Evolutionary conservation across 768 basidiomycete genomes (phyloP), one percentile per base, ranked within the genome.

Genomic region (Calocybe indica): DNA sequence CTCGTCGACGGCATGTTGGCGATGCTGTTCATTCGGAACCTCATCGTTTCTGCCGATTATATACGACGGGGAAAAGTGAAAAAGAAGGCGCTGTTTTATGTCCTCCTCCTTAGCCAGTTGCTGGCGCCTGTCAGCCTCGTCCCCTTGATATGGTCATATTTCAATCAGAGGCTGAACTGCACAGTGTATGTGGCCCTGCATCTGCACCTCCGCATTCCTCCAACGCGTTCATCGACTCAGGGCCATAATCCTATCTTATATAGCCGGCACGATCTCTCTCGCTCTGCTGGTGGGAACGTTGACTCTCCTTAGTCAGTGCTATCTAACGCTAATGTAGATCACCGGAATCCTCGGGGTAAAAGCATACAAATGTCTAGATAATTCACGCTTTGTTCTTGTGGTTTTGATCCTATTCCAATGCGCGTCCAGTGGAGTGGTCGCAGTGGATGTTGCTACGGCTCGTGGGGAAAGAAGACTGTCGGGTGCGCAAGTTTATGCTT

Each of bases 281-380:
- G 68, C 70, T 28, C 54, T 74, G 47, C 55, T 76, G 57, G 75
- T 77, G 49, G 31, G 57, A 37, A 29, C 32, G 12, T 44, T 22
- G 10, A 7, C 7, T 43, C 34, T 15, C 22, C 22, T 3, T 47
- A 28, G 31, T 12, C 28, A 33, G n/a, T 13, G 10, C 22, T 39
- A 8, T 41, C 42, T 48, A 30, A 48, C 28, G 7, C 29, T 11
- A 10, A 6, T 40, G 33, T 46, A 83, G 83, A 72, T 84, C 37
- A 74, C 79, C 0, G 82, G 80, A 30, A 77, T 84, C 30, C 66
- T 82, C 32, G 83, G 83, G 10, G 66, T 78, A 55, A 86, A 86
- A 58, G 81, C 78, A 6, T 85, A 84, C 54, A 75, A 74, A 55
- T 85, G 82, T 55, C 62, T 84, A 52, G 74, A 80, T 58, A 75